phyloP scores from a whole-genome alignment of 139 green algal species.

The Chlorella sp. region DNA sequence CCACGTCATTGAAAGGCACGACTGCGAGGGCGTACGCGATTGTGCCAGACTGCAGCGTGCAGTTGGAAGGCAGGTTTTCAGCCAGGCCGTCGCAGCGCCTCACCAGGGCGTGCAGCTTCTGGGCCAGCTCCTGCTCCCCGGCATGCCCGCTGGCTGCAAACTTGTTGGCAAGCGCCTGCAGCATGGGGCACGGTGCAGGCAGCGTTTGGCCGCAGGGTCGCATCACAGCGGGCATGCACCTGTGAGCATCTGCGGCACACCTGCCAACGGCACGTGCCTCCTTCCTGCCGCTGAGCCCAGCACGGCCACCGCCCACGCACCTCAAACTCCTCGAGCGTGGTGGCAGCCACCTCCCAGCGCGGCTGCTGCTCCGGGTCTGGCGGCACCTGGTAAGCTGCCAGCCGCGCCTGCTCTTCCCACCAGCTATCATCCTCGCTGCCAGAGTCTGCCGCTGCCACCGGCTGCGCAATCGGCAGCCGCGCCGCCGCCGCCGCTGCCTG shows the following conservation, averaged over 20 bases:
- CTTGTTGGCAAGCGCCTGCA: not conserved
- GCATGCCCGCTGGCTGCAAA: slow-evolving; percentile 1
- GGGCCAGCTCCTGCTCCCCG: not conserved
- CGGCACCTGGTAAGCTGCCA: slow-evolving; percentile 8
- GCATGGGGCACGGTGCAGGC: not conserved
- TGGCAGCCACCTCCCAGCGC: slow-evolving; percentile 35
- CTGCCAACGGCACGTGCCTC: not conserved
- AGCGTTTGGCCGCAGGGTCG: not conserved
- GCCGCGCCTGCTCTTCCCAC: not conserved
- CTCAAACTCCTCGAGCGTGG: slow-evolving; percentile 31
- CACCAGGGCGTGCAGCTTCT: not conserved
- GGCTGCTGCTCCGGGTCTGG: not conserved
- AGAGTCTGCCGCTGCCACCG: not conserved
- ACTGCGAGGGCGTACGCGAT: too few relatives aligned
- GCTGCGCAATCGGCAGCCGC: not conserved
- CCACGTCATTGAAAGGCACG: too few relatives aligned
- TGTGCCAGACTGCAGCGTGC: too few relatives aligned
- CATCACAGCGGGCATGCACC: too few relatives aligned
- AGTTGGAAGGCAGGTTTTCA: not conserved
- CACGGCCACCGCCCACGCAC: not conserved
- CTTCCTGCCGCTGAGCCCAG: not conserved
- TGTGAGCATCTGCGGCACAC: too few relatives aligned
- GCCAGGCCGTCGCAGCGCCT: not conserved
- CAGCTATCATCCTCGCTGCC: not conserved
- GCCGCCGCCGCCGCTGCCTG: not conserved